Conservation (phyloP, 1,284 basidiomycete genomes). For the Prillingera fragicola region DNA sequence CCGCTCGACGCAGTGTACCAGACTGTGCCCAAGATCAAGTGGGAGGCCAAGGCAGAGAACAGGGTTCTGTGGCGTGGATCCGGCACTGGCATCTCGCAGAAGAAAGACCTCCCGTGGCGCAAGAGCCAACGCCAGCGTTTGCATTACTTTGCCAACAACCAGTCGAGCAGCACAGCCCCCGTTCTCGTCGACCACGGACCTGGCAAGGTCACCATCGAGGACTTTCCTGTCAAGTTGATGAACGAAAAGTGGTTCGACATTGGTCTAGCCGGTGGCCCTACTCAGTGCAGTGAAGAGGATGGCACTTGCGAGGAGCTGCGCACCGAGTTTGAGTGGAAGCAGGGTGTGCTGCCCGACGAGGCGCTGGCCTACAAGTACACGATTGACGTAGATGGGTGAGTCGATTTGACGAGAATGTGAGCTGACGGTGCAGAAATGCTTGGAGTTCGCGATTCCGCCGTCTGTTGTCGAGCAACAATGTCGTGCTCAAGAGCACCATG, state of each 20-base stretch:
- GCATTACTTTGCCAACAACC: constrained; percentile 35
- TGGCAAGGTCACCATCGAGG: constrained; percentile 10
- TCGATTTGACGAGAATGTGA: too few relatives aligned
- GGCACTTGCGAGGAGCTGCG: constrained; percentile 44
- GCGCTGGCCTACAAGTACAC: constrained; percentile 18
- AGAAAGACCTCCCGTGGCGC: constrained; percentile 40
- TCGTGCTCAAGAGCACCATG: constrained; percentile 41
- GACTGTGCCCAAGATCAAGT: constrained; percentile 19
- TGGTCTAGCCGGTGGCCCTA: constrained; percentile 32
- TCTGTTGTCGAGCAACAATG: constrained; percentile 35
- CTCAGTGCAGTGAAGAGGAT: constrained; percentile 44
- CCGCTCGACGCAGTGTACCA: constrained; percentile 36
- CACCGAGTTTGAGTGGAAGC: constrained; percentile 38
- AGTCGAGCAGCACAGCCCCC: constrained; percentile 10
- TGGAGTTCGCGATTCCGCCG: constrained; percentile 48
- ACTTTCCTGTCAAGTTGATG: constrained; percentile 21
- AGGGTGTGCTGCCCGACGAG: constrained; percentile 25
- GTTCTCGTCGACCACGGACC: constrained; percentile 18
- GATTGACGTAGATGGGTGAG: not conserved
- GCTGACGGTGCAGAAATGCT: constrained; percentile 40
- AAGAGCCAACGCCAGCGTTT: constrained; percentile 47
- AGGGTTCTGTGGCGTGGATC: constrained; percentile 48
- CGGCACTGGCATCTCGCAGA: constrained; percentile 47
- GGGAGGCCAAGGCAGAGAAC: constrained; percentile 41
- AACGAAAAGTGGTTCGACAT: constrained; percentile 37